phyloP scores from a whole-genome alignment of 2,329 filamentous ascomycete species.

The Elsinoe ampelina region DNA sequence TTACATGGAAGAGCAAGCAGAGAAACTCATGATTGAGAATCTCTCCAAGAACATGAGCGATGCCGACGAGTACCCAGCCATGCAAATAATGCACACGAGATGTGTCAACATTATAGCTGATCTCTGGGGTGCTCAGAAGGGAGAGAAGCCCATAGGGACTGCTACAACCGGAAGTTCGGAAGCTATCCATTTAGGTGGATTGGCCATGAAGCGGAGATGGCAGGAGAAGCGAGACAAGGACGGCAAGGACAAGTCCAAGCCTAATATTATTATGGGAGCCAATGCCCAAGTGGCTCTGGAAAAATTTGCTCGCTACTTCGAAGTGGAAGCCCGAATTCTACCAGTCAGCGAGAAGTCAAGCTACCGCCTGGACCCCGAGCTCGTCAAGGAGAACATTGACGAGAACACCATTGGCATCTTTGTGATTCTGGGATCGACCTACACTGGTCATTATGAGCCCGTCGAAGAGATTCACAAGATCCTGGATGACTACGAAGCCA shows the following conservation, averaged over 20 bases:
- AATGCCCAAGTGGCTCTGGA: slow-evolving; percentile 65
- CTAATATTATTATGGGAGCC: slow-evolving; percentile 66
- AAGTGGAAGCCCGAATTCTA: slow-evolving; percentile 58
- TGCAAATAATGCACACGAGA: slow-evolving; percentile 53
- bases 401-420: slow-evolving; percentile 72
- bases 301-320: slow-evolving; percentile 66
- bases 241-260: slow-evolving; percentile 54
- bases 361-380: slow-evolving; percentile 53
- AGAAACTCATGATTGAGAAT: slow-evolving; percentile 58
- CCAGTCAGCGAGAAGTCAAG: slow-evolving; percentile 53
- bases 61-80: slow-evolving; percentile 48
- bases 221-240: slow-evolving; percentile 51
- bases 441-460: slow-evolving; percentile 65
- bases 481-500: slow-evolving; percentile 52
- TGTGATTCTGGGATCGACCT: slow-evolving; percentile 62
- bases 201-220: slow-evolving; percentile 69
- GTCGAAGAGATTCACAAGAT: slow-evolving; percentile 59
- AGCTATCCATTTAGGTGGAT: slow-evolving; percentile 59
- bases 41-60: slow-evolving; percentile 64
- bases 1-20: slow-evolving; percentile 57
- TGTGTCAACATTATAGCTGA: slow-evolving; percentile 61
- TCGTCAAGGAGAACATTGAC: slow-evolving; percentile 58
- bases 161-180: slow-evolving; percentile 64
- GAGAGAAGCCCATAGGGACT: slow-evolving; percentile 56
- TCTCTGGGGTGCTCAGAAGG: slow-evolving; percentile 54